Conservation (phyloP, 257 asterid species). For the Solanum habrochaites region DNA sequence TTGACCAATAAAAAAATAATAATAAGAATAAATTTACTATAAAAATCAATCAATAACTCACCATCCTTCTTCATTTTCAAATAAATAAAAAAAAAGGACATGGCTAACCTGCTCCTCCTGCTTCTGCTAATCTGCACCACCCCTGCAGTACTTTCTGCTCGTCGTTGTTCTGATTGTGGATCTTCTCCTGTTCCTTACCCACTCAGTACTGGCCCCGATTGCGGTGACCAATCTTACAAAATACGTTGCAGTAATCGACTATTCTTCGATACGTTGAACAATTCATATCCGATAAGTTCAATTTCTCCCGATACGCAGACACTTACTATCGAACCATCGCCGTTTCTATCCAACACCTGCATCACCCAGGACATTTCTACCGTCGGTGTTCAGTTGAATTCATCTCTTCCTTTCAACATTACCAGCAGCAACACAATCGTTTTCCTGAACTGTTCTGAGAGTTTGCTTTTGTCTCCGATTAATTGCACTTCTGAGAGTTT, state of each 20-base stretch:
- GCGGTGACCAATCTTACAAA: constrained; percentile 68
- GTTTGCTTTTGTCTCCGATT: constrained; percentile 31
- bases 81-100: not conserved
- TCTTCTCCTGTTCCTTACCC: constrained; percentile 67
- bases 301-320: constrained; percentile 44
- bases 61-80: not conserved
- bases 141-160: constrained; percentile 22
- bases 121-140: constrained; percentile 27
- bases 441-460: constrained; percentile 45
- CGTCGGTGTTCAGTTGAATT: constrained; percentile 57
- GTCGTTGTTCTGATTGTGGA: constrained; percentile 64
- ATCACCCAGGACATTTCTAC: constrained; percentile 48
- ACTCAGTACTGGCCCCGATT: constrained; percentile 54
- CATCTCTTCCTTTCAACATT: constrained; percentile 66
- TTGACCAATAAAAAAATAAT: not conserved
- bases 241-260: constrained; percentile 45
- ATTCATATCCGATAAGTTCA: constrained; percentile 59
- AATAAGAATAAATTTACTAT: not conserved
- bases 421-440: constrained; percentile 72
- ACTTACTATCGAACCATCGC: constrained; percentile 46
- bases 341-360: constrained; percentile 56
- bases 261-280: constrained; percentile 51
- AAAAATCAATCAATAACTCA: not conserved
- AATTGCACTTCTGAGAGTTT: constrained; percentile 54
- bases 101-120: constrained; percentile 8